A percentile compares a stretch with the other conserved stretches of the same genome.
phyloP scores from a whole-genome alignment of 306 rosid genomes.

The Vigna nakashimae region DNA sequence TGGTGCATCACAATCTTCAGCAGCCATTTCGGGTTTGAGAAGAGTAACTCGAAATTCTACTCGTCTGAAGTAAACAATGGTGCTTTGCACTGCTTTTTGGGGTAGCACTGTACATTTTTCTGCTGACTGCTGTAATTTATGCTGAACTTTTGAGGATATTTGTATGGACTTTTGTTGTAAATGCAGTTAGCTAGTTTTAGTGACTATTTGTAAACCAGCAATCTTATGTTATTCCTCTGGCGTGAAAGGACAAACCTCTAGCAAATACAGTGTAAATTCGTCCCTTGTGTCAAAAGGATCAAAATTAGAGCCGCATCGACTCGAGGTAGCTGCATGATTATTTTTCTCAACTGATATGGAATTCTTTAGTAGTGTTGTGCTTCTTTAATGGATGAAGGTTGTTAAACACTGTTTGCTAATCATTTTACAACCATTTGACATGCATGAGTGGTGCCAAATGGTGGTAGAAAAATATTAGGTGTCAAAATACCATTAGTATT shows the following conservation, averaged over 20 bases:
- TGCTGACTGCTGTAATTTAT: constrained; percentile 35
- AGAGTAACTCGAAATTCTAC: constrained; percentile 55
- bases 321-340: background rate
- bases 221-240: constrained; percentile 21
- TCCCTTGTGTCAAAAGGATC: constrained; percentile 7
- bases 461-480: too few species aligned
- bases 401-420: too few species aligned
- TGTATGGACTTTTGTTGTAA: constrained; percentile 14
- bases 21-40: constrained; percentile 22
- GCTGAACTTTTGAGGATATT: constrained; percentile 23
- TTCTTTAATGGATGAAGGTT: background rate
- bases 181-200: constrained; percentile 16
- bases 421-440: too few species aligned
- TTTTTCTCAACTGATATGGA: constrained; percentile 5
- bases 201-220: constrained; percentile 21
- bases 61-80: constrained; percentile 27
- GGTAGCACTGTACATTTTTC: constrained; percentile 35
- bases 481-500: too few species aligned
- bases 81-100: constrained; percentile 21
- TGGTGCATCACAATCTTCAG: constrained; percentile 42
- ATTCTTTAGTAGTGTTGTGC: background rate
- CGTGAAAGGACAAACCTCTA: constrained; percentile 23
- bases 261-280: constrained; percentile 25
- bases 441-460: too few species aligned
- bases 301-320: background rate